Base-by-base conservation (phyloP, 2,329 filamentous ascomycete genomes). In the Hymenoscyphus occultus region DNA sequence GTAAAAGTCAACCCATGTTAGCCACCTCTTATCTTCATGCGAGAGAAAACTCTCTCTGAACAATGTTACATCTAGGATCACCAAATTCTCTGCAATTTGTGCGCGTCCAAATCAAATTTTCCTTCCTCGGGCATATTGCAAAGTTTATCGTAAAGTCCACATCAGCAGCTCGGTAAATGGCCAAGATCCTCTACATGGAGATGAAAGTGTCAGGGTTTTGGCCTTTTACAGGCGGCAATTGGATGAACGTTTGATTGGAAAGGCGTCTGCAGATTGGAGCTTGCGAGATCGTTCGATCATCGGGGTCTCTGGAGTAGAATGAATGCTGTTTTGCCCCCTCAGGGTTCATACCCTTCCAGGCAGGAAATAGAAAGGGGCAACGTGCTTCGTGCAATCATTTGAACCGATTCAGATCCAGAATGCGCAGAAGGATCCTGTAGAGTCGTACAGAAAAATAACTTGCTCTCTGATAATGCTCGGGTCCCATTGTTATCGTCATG, bases 11-110 rank as follows among this genome's bases (percentile, higher is more conserved):
- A 54, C 19, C 48, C 48, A 12, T 54, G 48, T 28, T 54, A 35
- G 35, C 35, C 22, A 22, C 48, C 32, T 39, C 56, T 59, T 58
- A 58, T 58, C 56, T 58, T 39, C 56, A 39, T 39, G 32, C 56
- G 40, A 19, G 32, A 39, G 6, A n/a, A 39, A 13, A 57, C 12
- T 14, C 35, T 39, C 13, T 58, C n/a, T 31, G 31, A 35, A 28
- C 28, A 28, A n/a, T 58, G 31, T 19, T 32, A 39, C 13, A 39
- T 58, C 32, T 19, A 22, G 13, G n/a, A 51, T n/a, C n/a, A 51
- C 35, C 35, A 22, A 7, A 22, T 51, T 51, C 45, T 51, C 9
- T 51, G 19, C 19, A 10, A 12, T 28, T 51, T 28, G 19, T 51
- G 45, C 12, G 6, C 10, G 2, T 48, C 42, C n/a, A 48, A 16